Base-by-base conservation (phyloP, 1,284 basidiomycete species). In the Pyrrhoderma lamaoense region DNA sequence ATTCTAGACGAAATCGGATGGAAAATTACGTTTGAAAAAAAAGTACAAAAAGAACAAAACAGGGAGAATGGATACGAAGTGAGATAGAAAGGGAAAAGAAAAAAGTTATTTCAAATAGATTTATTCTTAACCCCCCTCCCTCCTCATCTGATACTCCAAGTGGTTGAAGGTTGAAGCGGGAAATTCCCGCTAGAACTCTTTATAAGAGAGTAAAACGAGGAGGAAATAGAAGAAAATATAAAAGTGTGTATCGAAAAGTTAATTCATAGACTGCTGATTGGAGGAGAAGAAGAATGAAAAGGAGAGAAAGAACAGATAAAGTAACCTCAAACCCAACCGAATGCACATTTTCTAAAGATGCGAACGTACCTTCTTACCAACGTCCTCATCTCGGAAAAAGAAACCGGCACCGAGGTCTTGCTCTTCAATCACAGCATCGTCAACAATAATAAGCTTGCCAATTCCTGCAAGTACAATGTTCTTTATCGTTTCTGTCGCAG, bases 401-500 rank as follows among this genome's bases (percentile, higher is more conserved):
- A 98, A 97, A 9, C 93, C 90, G 5, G 87, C 80, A 8, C 91
- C 91, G 19, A 99, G 77, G 69, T 98, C 95, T 62, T 89, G 84
- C 61, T 80, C 77, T 43, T 67, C 61, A 42, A 89, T 82, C 37
- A 74, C 66, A 56, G 76, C 80, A 19, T 68, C 67, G 67, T 89
- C 85, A 49, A 82, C 71, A 49, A 89, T 74, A 51, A 89, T 64
- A 50, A 89, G 71, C 62, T 77, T 85, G 42, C 85, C 85, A 51
- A 89, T 82, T 27, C 86, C 85, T 27, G 85, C 82, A 45, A 89
- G 73, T 27, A 89, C 86, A 63, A 89, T 84, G 65, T 99, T 99
- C 70, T 99, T 99, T 68, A 96, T 89, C 21, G 87, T 80, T 67
- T 99, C 96, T n/a, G 93, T 93, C 14, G 95, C 92, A 35, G 91